Conservation (phyloP, 805 yeast genomes). For the Saccharomycopsis amapae region DNA sequence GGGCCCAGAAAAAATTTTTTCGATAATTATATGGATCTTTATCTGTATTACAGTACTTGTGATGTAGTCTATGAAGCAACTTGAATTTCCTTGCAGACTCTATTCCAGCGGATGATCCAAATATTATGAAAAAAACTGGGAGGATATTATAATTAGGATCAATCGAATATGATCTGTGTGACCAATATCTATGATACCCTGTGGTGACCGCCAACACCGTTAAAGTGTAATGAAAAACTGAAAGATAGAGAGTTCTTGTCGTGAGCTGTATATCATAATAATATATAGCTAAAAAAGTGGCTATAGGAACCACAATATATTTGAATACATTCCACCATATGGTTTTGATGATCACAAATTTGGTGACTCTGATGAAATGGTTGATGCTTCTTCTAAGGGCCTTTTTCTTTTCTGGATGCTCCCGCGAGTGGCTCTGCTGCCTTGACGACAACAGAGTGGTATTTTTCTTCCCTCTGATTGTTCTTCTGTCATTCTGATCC, state of each 20-base stretch:
- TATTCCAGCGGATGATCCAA: constrained; percentile 67
- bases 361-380: constrained; percentile 8
- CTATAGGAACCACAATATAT: constrained; percentile 12
- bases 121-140: constrained; percentile 36
- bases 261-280: constrained; percentile 36
- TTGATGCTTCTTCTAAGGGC: constrained; percentile 8
- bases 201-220: constrained; percentile 73
- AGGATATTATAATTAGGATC: constrained; percentile 37
- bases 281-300: not conserved
- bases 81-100: constrained; percentile 80
- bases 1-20: constrained; percentile 74
- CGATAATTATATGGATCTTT: constrained; percentile 82
- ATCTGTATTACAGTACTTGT: constrained; percentile 81
- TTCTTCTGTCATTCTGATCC: too few relatives aligned
- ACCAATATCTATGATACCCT: constrained; percentile 74
- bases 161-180: constrained; percentile 54
- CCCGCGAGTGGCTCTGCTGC: too few relatives aligned
- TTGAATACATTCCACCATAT: constrained; percentile 11
- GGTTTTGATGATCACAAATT: constrained; percentile 7
- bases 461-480: too few relatives aligned
- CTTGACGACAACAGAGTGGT: too few relatives aligned
- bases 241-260: constrained; percentile 45
- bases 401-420: constrained; percentile 8
- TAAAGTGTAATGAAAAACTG: constrained; percentile 46
- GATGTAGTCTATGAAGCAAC: constrained; percentile 81